Percentiles rank a stretch among this genome's conserved stretches.
phyloP scores from a whole-genome alignment of 1,139 yeast species.

The Blastobotrys petasosporus region DNA sequence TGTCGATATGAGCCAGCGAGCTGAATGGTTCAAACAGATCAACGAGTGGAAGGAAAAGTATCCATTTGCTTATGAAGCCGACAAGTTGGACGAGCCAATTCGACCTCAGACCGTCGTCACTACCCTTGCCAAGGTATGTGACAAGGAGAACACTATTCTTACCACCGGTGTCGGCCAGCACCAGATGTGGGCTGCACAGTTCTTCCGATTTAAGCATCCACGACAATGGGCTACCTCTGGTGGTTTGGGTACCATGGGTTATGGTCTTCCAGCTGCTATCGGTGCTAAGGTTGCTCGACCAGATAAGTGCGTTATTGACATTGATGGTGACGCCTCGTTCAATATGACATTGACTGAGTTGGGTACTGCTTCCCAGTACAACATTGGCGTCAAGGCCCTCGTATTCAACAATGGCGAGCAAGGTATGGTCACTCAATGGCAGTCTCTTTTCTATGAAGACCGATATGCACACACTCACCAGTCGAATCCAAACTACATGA shows the following conservation, averaged over 20 bases:
- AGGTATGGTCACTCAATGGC: conserved; percentile 99
- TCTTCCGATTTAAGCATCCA: conserved; percentile 87
- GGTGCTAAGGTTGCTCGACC: conserved; percentile 98
- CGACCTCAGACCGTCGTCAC: conserved; percentile 89
- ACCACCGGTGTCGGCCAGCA: conserved; percentile 99
- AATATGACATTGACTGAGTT: conserved; percentile 94
- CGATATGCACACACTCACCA: conserved; percentile 97
- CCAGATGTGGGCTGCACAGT: conserved; percentile 99
- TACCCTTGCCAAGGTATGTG: conserved; percentile 70
- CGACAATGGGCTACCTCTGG: conserved; percentile 94
- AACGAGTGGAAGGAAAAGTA: conserved; percentile 78
- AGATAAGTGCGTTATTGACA: conserved; percentile 88
- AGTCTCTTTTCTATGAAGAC: conserved; percentile 91
- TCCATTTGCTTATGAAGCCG: conserved; percentile 78
- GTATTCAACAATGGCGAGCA: conserved; percentile 95
- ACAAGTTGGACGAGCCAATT: conserved; percentile 54
- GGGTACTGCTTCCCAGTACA: conserved; percentile 90
- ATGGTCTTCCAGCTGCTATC: conserved; percentile 93
- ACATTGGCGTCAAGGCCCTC: conserved; percentile 81
- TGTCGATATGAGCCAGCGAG: conserved; percentile 50
- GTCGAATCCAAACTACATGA: conserved; percentile 85
- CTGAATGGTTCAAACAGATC: conserved; percentile 72
- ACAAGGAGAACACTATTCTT: conserved; percentile 66
- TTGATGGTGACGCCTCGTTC: conserved; percentile 98
- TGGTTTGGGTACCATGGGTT: conserved; percentile 99